Percentiles rank a stretch among this genome's conserved stretches.
phyloP scores from a whole-genome alignment of 352 stramenopile genomes.

The Phytophthora europaea region DNA sequence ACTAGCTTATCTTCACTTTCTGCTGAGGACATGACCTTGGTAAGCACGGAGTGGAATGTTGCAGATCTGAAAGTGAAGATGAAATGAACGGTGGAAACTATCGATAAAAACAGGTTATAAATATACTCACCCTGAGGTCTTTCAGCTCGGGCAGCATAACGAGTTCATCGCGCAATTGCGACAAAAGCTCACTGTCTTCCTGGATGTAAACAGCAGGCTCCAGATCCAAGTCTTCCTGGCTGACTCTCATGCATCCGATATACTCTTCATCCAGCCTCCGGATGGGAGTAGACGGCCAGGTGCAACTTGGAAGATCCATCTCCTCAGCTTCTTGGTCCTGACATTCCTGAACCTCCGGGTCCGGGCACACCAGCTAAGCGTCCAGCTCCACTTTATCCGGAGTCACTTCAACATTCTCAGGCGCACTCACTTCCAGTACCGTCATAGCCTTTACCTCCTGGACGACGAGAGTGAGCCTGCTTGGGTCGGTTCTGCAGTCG shows the following conservation, averaged over 20 bases:
- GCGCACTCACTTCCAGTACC: background rate
- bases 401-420: background rate
- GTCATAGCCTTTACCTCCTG: background rate
- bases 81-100: too few species aligned
- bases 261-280: background rate
- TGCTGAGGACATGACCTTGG: background rate
- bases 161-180: conserved; percentile 1
- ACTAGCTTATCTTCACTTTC: background rate
- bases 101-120: too few species aligned
- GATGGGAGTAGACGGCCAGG: background rate
- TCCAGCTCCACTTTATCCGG: too few species aligned
- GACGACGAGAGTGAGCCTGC: too few species aligned
- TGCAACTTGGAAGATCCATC: background rate
- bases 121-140: background rate
- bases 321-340: background rate
- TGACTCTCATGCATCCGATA: background rate
- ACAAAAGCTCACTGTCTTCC: conserved; percentile 8
- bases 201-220: conserved; percentile 3
- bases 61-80: too few species aligned
- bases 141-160: conserved; percentile 3
- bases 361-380: too few species aligned
- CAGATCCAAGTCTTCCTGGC: background rate
- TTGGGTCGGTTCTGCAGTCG: too few species aligned
- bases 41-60: too few species aligned
- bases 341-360: background rate